Conservation (phyloP, 2,329 filamentous ascomycete genomes). For the Colletotrichum tanaceti region DNA sequence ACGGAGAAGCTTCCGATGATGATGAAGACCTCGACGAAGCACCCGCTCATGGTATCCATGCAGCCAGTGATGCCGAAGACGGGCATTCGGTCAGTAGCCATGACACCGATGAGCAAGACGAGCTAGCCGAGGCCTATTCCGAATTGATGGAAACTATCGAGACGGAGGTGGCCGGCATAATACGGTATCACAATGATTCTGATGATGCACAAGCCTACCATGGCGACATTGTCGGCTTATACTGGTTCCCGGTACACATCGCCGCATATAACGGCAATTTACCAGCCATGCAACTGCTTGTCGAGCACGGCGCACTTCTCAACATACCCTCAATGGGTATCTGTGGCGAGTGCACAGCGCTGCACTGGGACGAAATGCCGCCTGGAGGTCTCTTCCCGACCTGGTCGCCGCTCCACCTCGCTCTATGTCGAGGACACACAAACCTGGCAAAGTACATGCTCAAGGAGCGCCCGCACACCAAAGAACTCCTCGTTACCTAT, state of each 20-base stretch:
- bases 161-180: background rate
- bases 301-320: background rate
- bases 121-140: background rate
- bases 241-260: constrained; percentile 11
- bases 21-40: no score
- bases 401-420: constrained; percentile 11
- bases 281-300: background rate
- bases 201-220: background rate
- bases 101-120: background rate
- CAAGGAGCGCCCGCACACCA: background rate
- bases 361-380: background rate
- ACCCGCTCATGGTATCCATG: background rate
- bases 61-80: background rate
- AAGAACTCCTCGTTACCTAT: background rate
- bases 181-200: background rate
- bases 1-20: background rate
- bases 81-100: background rate
- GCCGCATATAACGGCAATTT: background rate
- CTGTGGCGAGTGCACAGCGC: background rate
- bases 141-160: background rate
- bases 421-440: constrained; percentile 1
- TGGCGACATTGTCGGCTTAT: background rate
- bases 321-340: constrained; percentile 1
- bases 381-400: background rate
- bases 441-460: background rate